Conservation (phyloP, 768 basidiomycete species). For the Pholiota microspora region DNA sequence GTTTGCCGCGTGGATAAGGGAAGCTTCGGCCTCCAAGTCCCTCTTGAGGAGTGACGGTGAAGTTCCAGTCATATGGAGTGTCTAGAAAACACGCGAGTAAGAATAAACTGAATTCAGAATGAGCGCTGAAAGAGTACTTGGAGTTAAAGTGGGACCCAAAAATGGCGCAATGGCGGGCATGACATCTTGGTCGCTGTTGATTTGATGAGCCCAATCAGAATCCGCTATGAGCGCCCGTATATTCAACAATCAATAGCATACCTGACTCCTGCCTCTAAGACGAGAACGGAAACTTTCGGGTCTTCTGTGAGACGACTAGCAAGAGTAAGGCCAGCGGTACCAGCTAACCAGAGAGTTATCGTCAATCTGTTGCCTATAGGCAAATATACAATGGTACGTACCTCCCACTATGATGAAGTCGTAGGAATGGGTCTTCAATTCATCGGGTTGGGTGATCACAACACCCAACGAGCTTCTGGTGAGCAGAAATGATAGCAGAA, state of each 20-base stretch:
- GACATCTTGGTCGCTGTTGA: conserved; percentile 12
- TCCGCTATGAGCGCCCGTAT: not conserved
- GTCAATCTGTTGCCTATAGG: too few species aligned
- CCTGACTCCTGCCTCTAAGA: conserved; percentile 36
- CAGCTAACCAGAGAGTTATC: conserved; percentile 16
- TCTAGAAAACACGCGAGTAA: not conserved
- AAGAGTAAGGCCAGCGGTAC: conserved; percentile 44
- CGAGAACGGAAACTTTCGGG: conserved; percentile 31
- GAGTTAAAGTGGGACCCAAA: conserved; percentile 9
- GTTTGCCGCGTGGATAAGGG: conserved; percentile 27
- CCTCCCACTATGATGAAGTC: conserved; percentile 17
- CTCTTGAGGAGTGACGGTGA: conserved; percentile 24
- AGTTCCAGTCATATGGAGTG: conserved; percentile 22
- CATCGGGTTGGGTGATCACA: not conserved
- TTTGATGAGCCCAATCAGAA: not conserved
- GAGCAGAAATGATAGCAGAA: not conserved
- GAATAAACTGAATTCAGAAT: not conserved
- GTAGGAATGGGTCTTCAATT: not conserved
- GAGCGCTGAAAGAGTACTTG: conserved; percentile 1
- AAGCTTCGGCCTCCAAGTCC: conserved; percentile 25
- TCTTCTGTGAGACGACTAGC: conserved; percentile 43
- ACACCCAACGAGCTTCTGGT: not conserved
- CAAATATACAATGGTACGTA: not conserved
- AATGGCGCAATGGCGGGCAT: conserved; percentile 17
- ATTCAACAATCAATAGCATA: conserved; percentile 5